phyloP scores from a whole-genome alignment of 1,139 yeast species.

The Suhomyces anneliseae region DNA sequence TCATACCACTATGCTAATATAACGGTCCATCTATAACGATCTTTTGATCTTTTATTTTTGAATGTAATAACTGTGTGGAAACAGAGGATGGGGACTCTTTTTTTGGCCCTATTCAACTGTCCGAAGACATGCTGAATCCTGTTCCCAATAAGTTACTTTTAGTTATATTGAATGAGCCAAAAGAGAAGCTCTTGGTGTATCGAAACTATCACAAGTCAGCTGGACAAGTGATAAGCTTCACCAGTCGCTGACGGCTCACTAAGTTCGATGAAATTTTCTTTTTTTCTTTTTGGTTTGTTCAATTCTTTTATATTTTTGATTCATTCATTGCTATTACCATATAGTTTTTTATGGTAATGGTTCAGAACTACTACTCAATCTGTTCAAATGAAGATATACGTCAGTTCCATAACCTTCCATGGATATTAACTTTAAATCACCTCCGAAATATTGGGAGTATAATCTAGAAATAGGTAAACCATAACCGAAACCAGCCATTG shows the following conservation, averaged over 20 bases:
- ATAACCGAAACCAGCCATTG: slow-evolving; percentile 94
- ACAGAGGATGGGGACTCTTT: no score
- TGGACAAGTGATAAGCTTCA: no score
- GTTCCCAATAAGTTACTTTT: no score
- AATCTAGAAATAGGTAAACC: slow-evolving; percentile 85
- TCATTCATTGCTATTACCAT: neutral
- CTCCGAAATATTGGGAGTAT: slow-evolving; percentile 89
- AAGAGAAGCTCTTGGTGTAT: no score
- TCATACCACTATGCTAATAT: neutral
- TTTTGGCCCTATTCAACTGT: no score
- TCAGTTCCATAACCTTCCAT: slow-evolving; percentile 97
- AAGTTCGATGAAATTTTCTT: neutral
- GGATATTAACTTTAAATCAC: slow-evolving; percentile 80
- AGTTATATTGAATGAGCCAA: no score
- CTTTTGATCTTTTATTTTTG: neutral
- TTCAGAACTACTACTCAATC: slow-evolving; percentile 47
- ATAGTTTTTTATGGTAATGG: slow-evolving; percentile 38
- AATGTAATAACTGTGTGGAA: neutral
- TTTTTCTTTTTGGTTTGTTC: neutral
- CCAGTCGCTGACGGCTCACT: no score
- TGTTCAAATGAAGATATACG: slow-evolving; percentile 79
- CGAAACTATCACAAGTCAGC: no score
- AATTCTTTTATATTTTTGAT: neutral
- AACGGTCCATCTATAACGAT: neutral
- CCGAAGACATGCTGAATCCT: no score